These are phyloP conservation scores for Phlebopus sp. DNA, from an alignment of 1,284 basidiomycete species.

Conservation along the genomic window DNA sequence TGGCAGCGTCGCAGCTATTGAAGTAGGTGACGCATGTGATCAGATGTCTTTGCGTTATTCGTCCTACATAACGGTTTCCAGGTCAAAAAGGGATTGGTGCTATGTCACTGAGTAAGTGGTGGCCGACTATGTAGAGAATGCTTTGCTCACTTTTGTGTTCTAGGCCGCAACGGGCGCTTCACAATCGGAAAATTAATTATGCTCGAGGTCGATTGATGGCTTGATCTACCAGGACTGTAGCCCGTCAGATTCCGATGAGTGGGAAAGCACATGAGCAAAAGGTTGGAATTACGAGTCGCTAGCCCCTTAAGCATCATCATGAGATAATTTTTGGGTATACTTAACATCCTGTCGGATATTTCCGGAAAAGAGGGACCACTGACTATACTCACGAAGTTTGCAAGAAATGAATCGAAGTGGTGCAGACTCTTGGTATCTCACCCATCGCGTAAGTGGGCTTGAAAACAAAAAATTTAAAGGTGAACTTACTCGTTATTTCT, in stretches of 20 bases:
- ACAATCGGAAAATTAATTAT: slow-evolving; percentile 24
- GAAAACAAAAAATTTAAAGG: background rate
- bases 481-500: background rate
- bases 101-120: background rate
- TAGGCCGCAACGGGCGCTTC: slow-evolving; percentile 23
- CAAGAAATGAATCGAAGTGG: background rate
- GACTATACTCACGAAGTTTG: slow-evolving; percentile 23
- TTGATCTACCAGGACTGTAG: slow-evolving; percentile 27
- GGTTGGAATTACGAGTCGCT: slow-evolving; percentile 46
- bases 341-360: slow-evolving; percentile 40
- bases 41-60: too few relatives aligned
- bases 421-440: background rate
- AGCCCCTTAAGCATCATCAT: slow-evolving; percentile 35
- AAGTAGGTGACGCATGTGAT: too few relatives aligned
- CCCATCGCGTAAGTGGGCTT: background rate
- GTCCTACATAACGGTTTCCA: background rate
- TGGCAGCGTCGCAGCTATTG: too few relatives aligned
- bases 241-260: slow-evolving; percentile 39
- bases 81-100: slow-evolving; percentile 1
- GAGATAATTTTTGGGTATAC: slow-evolving; percentile 7
- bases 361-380: slow-evolving; percentile 39
- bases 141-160: background rate
- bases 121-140: background rate
- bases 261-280: slow-evolving; percentile 35
- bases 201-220: slow-evolving; percentile 34